phyloP scores from a whole-genome alignment of 306 rosid species.

The Prosopis cineraria region DNA sequence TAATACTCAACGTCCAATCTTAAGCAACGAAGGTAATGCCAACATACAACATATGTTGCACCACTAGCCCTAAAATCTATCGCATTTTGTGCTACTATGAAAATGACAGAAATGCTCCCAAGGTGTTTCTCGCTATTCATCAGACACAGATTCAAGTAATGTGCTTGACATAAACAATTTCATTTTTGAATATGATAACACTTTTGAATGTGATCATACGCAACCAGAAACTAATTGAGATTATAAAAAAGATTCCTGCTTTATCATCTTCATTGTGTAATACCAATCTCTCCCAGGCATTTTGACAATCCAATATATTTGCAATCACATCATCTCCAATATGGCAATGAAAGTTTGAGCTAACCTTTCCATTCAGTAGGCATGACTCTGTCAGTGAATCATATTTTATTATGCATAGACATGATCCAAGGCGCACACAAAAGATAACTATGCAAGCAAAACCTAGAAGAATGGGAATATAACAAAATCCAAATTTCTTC shows the following conservation, averaged over 20 bases:
- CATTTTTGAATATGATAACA: neutral
- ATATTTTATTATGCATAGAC: neutral
- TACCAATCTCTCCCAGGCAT: neutral
- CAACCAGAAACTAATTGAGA: neutral
- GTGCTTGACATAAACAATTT: neutral
- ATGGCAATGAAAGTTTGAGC: neutral
- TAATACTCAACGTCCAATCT: neutral
- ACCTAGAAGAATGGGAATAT: neutral
- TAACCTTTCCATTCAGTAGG: neutral
- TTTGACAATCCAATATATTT: neutral
- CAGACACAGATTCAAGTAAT: neutral
- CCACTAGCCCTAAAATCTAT: constrained; percentile 6
- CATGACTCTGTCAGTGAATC: neutral
- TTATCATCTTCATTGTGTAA: neutral
- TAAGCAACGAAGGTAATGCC: neutral
- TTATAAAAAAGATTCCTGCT: neutral
- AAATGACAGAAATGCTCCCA: neutral
- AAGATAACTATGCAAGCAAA: neutral
- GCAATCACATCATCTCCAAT: neutral
- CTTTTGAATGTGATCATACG: neutral
- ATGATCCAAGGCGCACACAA: neutral
- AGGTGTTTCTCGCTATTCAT: neutral
- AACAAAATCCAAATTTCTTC: neutral
- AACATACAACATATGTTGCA: neutral
- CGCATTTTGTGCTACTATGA: neutral